These are phyloP conservation scores for Boletellus emodensis DNA, from an alignment of 768 basidiomycete genomes.

Conservation along the genomic window DNA sequence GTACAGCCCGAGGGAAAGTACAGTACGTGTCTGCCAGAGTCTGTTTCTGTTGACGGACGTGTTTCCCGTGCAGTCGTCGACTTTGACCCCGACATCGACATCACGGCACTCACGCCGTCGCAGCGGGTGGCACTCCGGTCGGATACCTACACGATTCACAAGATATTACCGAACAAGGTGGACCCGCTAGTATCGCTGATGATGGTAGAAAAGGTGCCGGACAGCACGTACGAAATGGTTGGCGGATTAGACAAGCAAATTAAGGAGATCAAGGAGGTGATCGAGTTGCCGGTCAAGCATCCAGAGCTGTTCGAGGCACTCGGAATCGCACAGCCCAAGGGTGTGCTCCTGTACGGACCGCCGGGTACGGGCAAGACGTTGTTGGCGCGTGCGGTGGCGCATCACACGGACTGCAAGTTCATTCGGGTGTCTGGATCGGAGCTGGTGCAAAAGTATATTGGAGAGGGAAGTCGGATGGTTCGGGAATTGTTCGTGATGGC, in stretches of 20 bases:
- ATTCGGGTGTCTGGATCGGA: conserved; percentile 94
- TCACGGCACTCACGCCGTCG: conserved; percentile 73
- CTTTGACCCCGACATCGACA: conserved; percentile 81
- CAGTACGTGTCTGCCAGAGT: conserved; percentile 54
- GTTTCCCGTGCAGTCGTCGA: conserved; percentile 69
- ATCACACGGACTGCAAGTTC: conserved; percentile 97
- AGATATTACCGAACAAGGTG: conserved; percentile 94
- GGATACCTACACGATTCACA: conserved; percentile 95
- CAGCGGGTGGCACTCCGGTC: conserved; percentile 94
- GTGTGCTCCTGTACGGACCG: conserved; percentile 92
- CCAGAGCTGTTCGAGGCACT: conserved; percentile 95
- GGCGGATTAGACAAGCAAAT: conserved; percentile 97
- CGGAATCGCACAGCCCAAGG: conserved; percentile 96
- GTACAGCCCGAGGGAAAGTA: conserved; percentile 99
- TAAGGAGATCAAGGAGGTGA: conserved; percentile 99
- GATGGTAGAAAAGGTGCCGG: conserved; percentile 99
- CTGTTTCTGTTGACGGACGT: background rate
- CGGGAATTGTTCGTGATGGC: conserved; percentile 99
- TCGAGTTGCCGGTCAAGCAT: conserved; percentile 95
- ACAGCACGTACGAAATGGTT: conserved; percentile 99
- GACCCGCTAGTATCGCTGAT: conserved; percentile 97
- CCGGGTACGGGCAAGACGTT: conserved; percentile 97
- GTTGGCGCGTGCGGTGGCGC: conserved; percentile 91
- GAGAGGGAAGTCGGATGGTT: conserved; percentile 95
- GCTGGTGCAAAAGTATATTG: conserved; percentile 97